phyloP scores from a whole-genome alignment of 176 grass and related monocot genomes.

The Puccinellia tenuiflora region DNA sequence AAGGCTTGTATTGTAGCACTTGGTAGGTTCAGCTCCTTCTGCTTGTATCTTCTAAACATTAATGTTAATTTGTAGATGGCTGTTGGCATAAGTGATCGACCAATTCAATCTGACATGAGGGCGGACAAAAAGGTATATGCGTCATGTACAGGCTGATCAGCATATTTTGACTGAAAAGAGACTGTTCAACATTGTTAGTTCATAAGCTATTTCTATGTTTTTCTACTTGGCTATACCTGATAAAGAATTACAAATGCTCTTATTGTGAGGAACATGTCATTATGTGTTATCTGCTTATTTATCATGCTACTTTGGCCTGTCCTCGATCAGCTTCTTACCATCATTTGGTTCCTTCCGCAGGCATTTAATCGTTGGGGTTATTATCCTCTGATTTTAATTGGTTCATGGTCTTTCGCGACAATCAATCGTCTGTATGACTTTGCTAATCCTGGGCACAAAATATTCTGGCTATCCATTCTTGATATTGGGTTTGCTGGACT shows the following conservation, averaged over 20 bases:
- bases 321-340: not conserved
- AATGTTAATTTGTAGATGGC: slow-evolving; percentile 69
- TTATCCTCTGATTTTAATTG: slow-evolving; percentile 94
- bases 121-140: slow-evolving; percentile 66
- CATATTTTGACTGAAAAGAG: not conserved
- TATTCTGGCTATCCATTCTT: slow-evolving; percentile 93
- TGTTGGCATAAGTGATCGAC: slow-evolving; percentile 76
- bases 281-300: not conserved
- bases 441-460: slow-evolving; percentile 67
- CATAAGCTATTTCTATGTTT: not conserved
- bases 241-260: not conserved
- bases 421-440: slow-evolving; percentile 83
- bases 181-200: not conserved
- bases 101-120: slow-evolving; percentile 66
- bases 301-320: not conserved
- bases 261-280: slow-evolving; percentile 14
- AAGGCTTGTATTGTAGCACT: not conserved
- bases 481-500: slow-evolving; percentile 89
- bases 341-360: slow-evolving; percentile 26
- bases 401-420: slow-evolving; percentile 89
- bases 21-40: slow-evolving; percentile 15
- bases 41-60: slow-evolving; percentile 20
- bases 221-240: not conserved
- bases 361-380: slow-evolving; percentile 94
- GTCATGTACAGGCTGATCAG: not conserved